These are phyloP conservation scores for Fragosphaeria purpurea DNA, from an alignment of 2,329 filamentous ascomycete species.

Conservation along the genomic window DNA sequence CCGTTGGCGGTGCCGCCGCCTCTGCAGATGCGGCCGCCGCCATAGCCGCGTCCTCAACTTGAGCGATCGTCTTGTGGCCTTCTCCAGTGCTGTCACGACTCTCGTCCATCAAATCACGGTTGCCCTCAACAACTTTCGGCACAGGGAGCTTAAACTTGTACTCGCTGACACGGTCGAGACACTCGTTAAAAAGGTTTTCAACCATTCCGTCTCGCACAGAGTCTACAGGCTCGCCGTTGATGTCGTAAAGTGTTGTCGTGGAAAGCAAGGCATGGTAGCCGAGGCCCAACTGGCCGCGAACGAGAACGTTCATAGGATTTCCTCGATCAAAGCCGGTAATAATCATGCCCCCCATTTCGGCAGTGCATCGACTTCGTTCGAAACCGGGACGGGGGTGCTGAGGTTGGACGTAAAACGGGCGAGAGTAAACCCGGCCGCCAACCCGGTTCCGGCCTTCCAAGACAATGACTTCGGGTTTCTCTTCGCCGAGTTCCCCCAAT, in stretches of 20 bases:
- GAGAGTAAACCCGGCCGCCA: slow-evolving; percentile 89
- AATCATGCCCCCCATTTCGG: slow-evolving; percentile 96
- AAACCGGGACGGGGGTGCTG: background rate
- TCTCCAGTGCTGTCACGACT: slow-evolving; percentile 69
- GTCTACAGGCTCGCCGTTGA: slow-evolving; percentile 67
- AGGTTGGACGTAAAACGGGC: slow-evolving; percentile 49
- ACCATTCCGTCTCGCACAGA: slow-evolving; percentile 68
- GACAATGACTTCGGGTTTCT: slow-evolving; percentile 63
- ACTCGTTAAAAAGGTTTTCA: slow-evolving; percentile 89
- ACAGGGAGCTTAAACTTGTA: slow-evolving; percentile 72
- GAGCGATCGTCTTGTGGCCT: slow-evolving; percentile 59
- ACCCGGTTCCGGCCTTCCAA: slow-evolving; percentile 81
- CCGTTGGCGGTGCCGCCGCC: background rate
- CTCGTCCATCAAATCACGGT: slow-evolving; percentile 69
- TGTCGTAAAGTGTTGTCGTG: slow-evolving; percentile 75
- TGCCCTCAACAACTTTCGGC: slow-evolving; percentile 67
- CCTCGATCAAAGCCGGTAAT: slow-evolving; percentile 94
- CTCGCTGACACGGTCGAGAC: slow-evolving; percentile 80
- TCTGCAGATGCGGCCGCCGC: background rate
- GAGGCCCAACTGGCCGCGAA: slow-evolving; percentile 81
- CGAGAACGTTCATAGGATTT: slow-evolving; percentile 83
- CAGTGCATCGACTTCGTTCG: slow-evolving; percentile 54
- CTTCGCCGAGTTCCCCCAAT: slow-evolving; percentile 55
- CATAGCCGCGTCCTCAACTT: slow-evolving; percentile 57
- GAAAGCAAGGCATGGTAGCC: slow-evolving; percentile 72